Evolutionary conservation across 208 protist genomes (phyloP).

Genomic region (Blastocrithidia nonstop): DNA sequence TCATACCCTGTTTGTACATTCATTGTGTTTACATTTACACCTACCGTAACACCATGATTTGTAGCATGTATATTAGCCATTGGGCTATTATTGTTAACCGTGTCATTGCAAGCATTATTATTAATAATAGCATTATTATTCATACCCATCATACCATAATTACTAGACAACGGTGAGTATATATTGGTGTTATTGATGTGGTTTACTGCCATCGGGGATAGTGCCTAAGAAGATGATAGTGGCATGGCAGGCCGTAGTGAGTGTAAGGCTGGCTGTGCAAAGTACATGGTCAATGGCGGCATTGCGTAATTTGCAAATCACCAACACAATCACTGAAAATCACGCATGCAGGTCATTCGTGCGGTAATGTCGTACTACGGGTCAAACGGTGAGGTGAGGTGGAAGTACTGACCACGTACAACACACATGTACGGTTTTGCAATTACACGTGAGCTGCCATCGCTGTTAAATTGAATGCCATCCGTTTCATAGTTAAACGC

Average conservation of each 20-base stretch:
- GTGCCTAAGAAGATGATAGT: not conserved
- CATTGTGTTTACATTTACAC: no score
- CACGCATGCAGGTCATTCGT: slow-evolving; percentile 62
- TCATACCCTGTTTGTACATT: no score
- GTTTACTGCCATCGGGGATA: no score
- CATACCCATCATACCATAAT: no score
- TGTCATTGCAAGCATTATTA: no score
- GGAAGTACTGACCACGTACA: slow-evolving; percentile 60
- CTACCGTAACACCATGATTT: no score
- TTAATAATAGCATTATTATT: no score
- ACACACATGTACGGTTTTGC: slow-evolving; percentile 50
- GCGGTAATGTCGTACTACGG: slow-evolving; percentile 70
- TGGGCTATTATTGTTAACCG: no score
- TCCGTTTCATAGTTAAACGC: slow-evolving; percentile 66
- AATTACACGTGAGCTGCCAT: slow-evolving; percentile 44
- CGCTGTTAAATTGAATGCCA: slow-evolving; percentile 41
- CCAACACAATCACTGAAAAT: slow-evolving; percentile 63
- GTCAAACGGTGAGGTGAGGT: slow-evolving; percentile 76
- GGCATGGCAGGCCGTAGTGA: not conserved
- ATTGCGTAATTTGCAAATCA: slow-evolving; percentile 38
- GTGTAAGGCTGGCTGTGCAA: not conserved
- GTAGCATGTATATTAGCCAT: no score
- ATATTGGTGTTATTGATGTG: no score
- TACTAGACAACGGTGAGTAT: no score
- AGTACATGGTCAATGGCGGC: no score